Evolutionary conservation across 495 filamentous ascomycete genomes (phyloP), one percentile per base, ranked within the genome.

Genomic region (Pseudoneurospora amorphoporcata): DNA sequence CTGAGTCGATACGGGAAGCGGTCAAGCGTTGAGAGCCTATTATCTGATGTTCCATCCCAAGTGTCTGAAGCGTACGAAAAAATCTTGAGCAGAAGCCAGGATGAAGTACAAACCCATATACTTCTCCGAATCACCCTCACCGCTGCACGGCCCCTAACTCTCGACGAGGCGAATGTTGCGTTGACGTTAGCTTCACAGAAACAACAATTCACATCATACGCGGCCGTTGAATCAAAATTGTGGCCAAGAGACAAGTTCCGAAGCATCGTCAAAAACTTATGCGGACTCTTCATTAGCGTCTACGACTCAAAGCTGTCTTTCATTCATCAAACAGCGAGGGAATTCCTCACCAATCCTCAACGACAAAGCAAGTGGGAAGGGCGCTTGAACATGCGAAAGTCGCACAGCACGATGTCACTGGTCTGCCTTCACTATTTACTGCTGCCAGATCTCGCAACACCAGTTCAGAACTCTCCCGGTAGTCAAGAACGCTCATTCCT

Each of bases 271-370:
- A 72, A 77, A 75, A 75, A 80, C 65, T 75, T 80, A 37, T 84
- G 82, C 70, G 82, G 82, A 8, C 73, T 81, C 2, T 82, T 86
- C 68, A 73, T 86, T 17, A 79, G 39, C 39, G 73, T 83, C 19
- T 45, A 78, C 41, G 79, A 83, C 68, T 69, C 53, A 32, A 81
- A 78, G 71, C 23, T 85, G 16, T 82, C 68, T 39, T 79, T 84
- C 37, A 78, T 86, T 58, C 84, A 86, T 72, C 80, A 83, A 43
- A 85, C 83, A 32, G 83, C 82, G 39, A 79, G 75, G 71, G 82
- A 84, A 69, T 86, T 84, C 38, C 77, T 84, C n/a, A 72, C 74
- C 14, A 14, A 38, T 69, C 35, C 73, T 8, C 23, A 73, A 45
- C 35, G 41, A 47, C 8, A 35, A 23, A 39, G 69, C 39, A 73